phyloP scores from a whole-genome alignment of 163 green algal species.

The Chlamydomonas reinhardtii region DNA sequence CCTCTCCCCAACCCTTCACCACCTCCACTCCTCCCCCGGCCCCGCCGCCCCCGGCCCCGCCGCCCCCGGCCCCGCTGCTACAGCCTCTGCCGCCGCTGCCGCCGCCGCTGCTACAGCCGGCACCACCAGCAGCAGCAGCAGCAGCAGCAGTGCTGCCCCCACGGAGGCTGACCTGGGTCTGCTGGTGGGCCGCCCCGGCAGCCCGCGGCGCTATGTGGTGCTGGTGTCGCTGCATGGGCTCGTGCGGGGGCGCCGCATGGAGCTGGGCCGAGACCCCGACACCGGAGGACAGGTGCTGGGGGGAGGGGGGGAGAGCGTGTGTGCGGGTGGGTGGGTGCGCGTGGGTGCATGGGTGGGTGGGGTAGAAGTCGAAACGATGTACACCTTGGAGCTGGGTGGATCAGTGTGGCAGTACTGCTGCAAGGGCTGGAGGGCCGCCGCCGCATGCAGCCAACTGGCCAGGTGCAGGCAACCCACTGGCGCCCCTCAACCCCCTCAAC shows the following conservation, averaged over 20 bases:
- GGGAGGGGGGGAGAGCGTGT: no score
- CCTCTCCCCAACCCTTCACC: no score
- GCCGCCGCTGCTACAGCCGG: neutral
- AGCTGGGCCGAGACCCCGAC: conserved; percentile 94
- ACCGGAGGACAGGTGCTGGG: conserved; percentile 92
- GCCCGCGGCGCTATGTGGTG: conserved; percentile 89
- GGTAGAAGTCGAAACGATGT: no score
- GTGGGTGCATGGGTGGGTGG: no score
- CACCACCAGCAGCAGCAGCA: neutral
- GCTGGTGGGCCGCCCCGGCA: conserved; percentile 37
- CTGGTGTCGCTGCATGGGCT: conserved; percentile 95
- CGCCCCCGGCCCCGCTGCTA: neutral
- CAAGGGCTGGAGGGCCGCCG: no score
- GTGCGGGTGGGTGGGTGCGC: no score
- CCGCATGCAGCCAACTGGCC: no score
- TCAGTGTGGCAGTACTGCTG: no score
- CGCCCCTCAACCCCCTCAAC: no score
- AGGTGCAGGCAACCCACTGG: no score
- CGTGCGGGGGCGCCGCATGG: conserved; percentile 93
- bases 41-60: neutral
- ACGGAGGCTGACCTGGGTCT: conserved; percentile 36
- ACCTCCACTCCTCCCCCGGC: neutral
- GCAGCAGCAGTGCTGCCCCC: conserved; percentile 8
- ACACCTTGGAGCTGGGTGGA: no score
- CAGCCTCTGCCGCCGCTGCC: neutral